Base-by-base conservation (phyloP, 2,329 filamentous ascomycete species). In the Verticillium zaregamsianum region DNA sequence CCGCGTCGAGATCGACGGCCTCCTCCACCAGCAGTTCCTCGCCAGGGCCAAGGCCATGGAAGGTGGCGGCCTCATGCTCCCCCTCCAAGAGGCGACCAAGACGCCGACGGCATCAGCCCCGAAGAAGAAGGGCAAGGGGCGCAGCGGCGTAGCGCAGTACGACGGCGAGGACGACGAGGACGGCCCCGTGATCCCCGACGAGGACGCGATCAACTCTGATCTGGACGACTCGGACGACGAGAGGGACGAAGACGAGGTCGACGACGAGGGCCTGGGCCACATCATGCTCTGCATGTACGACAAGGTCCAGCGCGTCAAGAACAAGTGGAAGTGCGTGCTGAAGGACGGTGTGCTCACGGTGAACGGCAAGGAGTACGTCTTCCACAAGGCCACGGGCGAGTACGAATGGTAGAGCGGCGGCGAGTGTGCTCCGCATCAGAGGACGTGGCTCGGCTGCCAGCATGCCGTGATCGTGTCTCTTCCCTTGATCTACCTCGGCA, bases 241-340 rank as follows among this genome's bases (percentile, higher is more conserved):
- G 12, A 78, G 87, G 20, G 89, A 91, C 33, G 92, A 95, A 28
- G 91, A 94, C 28, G 92, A 95, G 37, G 93, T 95, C 58, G 91
- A 93, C 15, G 92, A 96, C 63, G 93, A 96, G 54, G 86, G 88
- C 39, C 86, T 90, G 66, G 89, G 90, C 1, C 91, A 96, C 68
- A 93, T 96, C 73, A 98, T 99, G 91, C 88, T 99, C 49, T 99
- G 95, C 81, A 97, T 96, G 74, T 99, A 99, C 74, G 95, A 99
- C 81, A 99, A 99, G 81, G 95, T 99, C 11, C 94, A 98, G 78
- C 86, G 95, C 57, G 95, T 98, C 71, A 99, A 99, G 88, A 99
- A 98, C 80, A 99, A 95, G 86, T 95, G 91, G 91, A 99, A 99
- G 90, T 99, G 95, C 78, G 93, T 92, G 1, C 87, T 99, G 66